phyloP scores from a whole-genome alignment of 768 basidiomycete genomes.

The Amylocystis lapponica region DNA sequence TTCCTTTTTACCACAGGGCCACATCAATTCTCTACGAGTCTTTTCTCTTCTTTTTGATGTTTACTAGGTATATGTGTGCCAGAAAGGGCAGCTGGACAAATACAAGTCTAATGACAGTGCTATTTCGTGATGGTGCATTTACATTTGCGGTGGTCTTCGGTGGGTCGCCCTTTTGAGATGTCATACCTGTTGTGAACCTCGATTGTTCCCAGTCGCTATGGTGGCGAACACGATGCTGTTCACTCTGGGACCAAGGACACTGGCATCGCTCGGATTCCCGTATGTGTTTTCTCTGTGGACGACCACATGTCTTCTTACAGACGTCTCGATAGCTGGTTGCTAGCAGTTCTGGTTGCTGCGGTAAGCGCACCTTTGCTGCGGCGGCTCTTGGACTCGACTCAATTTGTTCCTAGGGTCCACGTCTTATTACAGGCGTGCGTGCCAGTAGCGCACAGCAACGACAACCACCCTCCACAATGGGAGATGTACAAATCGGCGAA shows the following conservation, averaged over 20 bases:
- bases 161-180: constrained; percentile 4
- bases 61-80: constrained; percentile 9
- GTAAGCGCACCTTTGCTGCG: too few relatives aligned
- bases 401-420: too few relatives aligned
- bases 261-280: constrained; percentile 11
- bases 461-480: too few relatives aligned
- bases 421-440: too few relatives aligned
- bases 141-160: constrained; percentile 16
- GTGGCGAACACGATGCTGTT: constrained; percentile 11
- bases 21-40: constrained; percentile 11
- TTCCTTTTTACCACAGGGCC: constrained; percentile 2
- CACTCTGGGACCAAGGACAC: constrained; percentile 7
- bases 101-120: constrained; percentile 4
- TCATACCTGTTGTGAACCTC: neutral
- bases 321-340: constrained; percentile 4
- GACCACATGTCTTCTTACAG: neutral
- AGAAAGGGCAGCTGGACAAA: constrained; percentile 10
- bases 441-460: too few relatives aligned
- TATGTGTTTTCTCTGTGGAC: constrained; percentile 1
- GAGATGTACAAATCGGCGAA: too few relatives aligned
- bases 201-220: constrained; percentile 5
- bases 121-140: constrained; percentile 16
- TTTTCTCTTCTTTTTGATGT: constrained; percentile 13
- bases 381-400: too few relatives aligned
- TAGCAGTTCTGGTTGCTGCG: constrained; percentile 8